These are phyloP conservation scores for Termitomyces sp. DNA, from an alignment of 768 basidiomycete species.

Conservation along the genomic window DNA sequence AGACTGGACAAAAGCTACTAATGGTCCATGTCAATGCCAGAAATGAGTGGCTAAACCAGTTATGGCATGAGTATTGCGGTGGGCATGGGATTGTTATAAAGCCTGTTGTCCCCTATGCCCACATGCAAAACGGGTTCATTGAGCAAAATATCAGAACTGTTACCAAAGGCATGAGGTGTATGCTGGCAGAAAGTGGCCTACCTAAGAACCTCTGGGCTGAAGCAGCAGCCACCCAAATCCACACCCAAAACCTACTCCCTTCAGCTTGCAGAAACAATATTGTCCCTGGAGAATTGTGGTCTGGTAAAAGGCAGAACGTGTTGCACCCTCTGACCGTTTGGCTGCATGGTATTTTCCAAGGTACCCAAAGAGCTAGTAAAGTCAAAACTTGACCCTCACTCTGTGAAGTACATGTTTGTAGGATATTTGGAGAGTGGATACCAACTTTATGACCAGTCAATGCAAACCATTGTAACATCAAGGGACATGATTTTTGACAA, in stretches of 20 bases:
- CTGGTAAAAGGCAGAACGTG: not conserved
- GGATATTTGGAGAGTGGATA: not conserved
- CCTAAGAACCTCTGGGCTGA: not conserved
- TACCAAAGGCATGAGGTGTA: too few relatives aligned
- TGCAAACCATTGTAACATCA: not conserved
- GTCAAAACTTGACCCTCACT: not conserved
- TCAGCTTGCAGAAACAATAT: not conserved
- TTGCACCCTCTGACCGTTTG: not conserved
- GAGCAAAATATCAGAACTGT: not conserved
- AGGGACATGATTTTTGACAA: conserved; percentile 2
- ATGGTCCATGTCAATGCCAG: not conserved
- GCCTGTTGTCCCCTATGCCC: not conserved
- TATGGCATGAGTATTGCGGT: not conserved
- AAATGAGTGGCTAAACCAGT: not conserved
- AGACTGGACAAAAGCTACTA: too few relatives aligned
- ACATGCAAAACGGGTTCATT: not conserved
- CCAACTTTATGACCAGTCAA: not conserved
- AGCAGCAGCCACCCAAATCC: not conserved
- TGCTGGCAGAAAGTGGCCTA: not conserved
- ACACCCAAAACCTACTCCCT: not conserved
- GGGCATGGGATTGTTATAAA: not conserved
- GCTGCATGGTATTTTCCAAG: not conserved
- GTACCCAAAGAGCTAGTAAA: not conserved
- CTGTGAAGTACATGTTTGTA: not conserved
- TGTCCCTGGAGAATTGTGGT: not conserved